These are phyloP conservation scores for Zancudomyces culisetae DNA, from an alignment of 371 early-diverging fungal species.

Conservation along the genomic window DNA sequence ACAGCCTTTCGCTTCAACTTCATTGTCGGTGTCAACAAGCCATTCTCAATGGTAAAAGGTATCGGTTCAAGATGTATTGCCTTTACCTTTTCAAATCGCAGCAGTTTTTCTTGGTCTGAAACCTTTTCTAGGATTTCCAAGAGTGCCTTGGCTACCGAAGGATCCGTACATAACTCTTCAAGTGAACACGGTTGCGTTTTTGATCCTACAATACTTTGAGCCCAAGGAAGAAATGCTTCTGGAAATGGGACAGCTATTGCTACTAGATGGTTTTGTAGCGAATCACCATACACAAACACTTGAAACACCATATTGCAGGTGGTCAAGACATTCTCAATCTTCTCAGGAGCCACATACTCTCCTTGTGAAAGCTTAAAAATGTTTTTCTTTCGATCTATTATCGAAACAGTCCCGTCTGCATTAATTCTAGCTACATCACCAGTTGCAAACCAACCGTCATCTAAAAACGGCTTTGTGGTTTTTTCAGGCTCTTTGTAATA, in stretches of 20 bases:
- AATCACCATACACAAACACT: conserved; percentile 79
- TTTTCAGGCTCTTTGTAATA: conserved; percentile 74
- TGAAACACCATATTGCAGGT: conserved; percentile 46
- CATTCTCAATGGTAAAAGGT: conserved; percentile 73
- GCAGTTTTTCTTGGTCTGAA: not conserved
- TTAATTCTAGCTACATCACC: conserved; percentile 91
- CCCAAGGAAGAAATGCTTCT: conserved; percentile 24
- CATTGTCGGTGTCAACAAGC: conserved; percentile 56
- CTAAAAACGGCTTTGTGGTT: conserved; percentile 56
- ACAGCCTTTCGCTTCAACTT: conserved; percentile 66
- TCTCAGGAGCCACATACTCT: conserved; percentile 97
- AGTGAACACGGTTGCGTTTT: conserved; percentile 4
- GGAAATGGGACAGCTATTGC: conserved; percentile 64
- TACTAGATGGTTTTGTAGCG: conserved; percentile 53
- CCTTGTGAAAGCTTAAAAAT: conserved; percentile 95
- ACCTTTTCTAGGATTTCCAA: not conserved
- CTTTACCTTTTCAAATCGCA: conserved; percentile 52
- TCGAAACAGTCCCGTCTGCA: conserved; percentile 38
- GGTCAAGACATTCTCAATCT: conserved; percentile 66
- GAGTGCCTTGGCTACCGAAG: not conserved
- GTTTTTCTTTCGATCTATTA: conserved; percentile 94
- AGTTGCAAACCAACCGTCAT: conserved; percentile 75
- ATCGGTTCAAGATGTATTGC: conserved; percentile 43
- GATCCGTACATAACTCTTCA: not conserved
- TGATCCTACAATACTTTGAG: conserved; percentile 11